Percentiles rank a stretch among this genome's conserved stretches.
Evolutionary conservation across 2,329 filamentous ascomycete genomes (phyloP).

Genomic region (Arthrinium puccinioides): DNA sequence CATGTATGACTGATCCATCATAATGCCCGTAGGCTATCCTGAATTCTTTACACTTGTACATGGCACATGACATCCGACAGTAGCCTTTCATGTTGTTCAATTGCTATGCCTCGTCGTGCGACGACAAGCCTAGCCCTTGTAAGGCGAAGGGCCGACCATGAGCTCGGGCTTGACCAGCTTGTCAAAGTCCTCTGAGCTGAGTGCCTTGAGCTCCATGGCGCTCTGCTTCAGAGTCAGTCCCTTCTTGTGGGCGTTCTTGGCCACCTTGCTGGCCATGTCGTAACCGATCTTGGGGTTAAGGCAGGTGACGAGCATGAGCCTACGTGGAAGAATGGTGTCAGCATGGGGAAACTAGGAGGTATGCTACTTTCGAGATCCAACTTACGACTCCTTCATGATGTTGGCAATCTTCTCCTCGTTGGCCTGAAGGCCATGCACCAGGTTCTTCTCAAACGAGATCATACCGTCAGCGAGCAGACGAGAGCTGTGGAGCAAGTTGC

Average conservation of each 20-base stretch:
- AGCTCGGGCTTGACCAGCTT: constrained; percentile 84
- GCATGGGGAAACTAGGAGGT: constrained; percentile 12
- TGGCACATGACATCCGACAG: too few relatives aligned
- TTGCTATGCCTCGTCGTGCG: too few relatives aligned
- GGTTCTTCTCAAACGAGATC: constrained; percentile 90
- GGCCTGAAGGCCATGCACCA: constrained; percentile 79
- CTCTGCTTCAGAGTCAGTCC: constrained; percentile 87
- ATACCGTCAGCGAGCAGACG: constrained; percentile 87
- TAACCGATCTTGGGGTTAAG: constrained; percentile 96
- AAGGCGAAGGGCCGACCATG: constrained; percentile 77
- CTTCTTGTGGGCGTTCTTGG: constrained; percentile 99
- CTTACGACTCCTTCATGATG: constrained; percentile 91
- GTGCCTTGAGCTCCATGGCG: constrained; percentile 84
- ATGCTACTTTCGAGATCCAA: constrained; percentile 8
- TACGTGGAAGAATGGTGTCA: constrained; percentile 27
- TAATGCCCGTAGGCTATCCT: too few relatives aligned
- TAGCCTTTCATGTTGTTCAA: too few relatives aligned
- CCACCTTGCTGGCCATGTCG: constrained; percentile 94
- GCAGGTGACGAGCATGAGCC: constrained; percentile 96
- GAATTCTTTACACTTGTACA: too few relatives aligned
- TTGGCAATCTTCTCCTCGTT: constrained; percentile 88
- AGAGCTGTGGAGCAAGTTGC: constrained; percentile 88
- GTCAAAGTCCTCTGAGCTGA: constrained; percentile 87
- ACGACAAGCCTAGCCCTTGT: constrained; percentile 49
- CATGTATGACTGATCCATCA: too few relatives aligned